These are phyloP conservation scores for Aspergillus ochraceus DNA, from an alignment of 2,329 filamentous ascomycete genomes.

Conservation along the genomic window DNA sequence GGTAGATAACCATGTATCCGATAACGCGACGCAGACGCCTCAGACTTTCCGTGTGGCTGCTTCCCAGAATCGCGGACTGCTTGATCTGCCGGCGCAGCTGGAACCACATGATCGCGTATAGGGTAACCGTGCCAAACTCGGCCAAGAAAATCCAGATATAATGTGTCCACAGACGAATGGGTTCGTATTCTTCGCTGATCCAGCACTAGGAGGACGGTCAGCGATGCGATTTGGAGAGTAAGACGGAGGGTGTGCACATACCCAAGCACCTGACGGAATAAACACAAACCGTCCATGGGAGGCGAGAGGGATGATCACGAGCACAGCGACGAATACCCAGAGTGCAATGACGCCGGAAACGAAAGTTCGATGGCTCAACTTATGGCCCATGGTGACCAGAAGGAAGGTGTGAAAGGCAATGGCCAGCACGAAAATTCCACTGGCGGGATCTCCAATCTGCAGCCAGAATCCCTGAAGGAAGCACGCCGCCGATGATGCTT, in stretches of 20 bases:
- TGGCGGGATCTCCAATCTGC: conserved; percentile 53
- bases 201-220: conserved; percentile 21
- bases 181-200: conserved; percentile 45
- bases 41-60: conserved; percentile 38
- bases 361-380: conserved; percentile 48
- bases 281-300: conserved; percentile 46
- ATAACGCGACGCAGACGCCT: conserved; percentile 44
- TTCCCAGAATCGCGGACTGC: conserved; percentile 37
- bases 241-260: conserved; percentile 6
- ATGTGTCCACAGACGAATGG: conserved; percentile 52
- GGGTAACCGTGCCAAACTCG: conserved; percentile 52
- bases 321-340: conserved; percentile 48
- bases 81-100: conserved; percentile 48
- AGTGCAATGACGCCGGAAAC: conserved; percentile 44
- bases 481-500: conserved; percentile 46
- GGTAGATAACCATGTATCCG: conserved; percentile 50
- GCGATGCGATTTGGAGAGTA: background rate
- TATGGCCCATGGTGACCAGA: conserved; percentile 49
- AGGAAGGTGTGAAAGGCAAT: conserved; percentile 57
- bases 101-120: conserved; percentile 52
- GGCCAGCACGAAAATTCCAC: conserved; percentile 55
- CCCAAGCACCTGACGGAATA: conserved; percentile 52
- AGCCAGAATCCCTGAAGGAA: conserved; percentile 54
- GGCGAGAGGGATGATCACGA: conserved; percentile 50
- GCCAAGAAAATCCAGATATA: conserved; percentile 58